Evolutionary conservation across 2,329 filamentous ascomycete genomes (phyloP).

Genomic region (Rhynchosporium graminicola): DNA sequence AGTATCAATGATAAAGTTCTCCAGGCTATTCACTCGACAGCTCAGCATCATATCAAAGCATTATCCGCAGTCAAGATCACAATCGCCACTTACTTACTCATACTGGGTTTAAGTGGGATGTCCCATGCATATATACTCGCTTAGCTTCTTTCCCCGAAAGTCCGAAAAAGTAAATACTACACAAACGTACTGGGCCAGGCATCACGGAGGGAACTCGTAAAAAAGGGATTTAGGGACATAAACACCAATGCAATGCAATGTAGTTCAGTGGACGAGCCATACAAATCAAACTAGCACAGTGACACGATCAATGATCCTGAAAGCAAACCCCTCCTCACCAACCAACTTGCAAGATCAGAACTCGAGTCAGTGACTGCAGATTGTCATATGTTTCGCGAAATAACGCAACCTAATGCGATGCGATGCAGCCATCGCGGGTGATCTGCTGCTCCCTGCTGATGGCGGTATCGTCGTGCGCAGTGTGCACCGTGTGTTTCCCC

Average conservation of each 20-base stretch:
- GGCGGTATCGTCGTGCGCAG: not conserved
- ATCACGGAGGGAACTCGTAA: conserved; percentile 7
- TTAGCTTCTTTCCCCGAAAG: not conserved
- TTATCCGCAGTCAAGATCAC: not conserved
- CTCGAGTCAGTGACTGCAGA: conserved; percentile 7
- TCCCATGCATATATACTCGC: not conserved
- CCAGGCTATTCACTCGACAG: not conserved
- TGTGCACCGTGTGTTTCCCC: not conserved
- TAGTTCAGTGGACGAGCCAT: not conserved
- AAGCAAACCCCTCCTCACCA: conserved; percentile 1
- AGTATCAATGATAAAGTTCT: not conserved
- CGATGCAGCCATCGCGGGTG: not conserved
- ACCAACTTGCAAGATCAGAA: not conserved
- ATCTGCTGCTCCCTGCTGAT: not conserved
- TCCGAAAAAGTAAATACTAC: conserved; percentile 1
- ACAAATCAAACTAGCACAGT: not conserved
- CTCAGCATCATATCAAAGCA: not conserved
- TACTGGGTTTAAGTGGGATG: not conserved
- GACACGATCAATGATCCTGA: not conserved
- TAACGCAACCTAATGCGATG: not conserved
- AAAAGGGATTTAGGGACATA: not conserved
- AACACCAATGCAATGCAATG: not conserved
- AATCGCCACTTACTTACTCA: conserved; percentile 1
- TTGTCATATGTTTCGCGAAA: conserved; percentile 1
- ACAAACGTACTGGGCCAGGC: not conserved